These are phyloP conservation scores for Boletus reticuloceps DNA, from an alignment of 768 basidiomycete species.

Conservation along the genomic window DNA sequence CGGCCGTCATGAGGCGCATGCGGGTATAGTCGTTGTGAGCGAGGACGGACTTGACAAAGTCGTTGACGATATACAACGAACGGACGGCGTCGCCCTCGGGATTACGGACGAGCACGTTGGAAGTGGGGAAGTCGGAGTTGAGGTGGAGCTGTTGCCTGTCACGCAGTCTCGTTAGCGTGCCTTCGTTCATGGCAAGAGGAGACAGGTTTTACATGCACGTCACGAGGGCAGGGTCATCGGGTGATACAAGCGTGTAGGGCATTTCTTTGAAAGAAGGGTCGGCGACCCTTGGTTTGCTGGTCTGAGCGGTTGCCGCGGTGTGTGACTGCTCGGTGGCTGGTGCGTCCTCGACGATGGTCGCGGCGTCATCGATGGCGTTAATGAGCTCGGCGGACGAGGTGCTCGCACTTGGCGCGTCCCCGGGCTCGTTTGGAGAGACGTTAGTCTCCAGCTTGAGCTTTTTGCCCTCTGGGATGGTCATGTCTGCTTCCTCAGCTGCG, in stretches of 20 bases:
- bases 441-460: slow-evolving; percentile 43
- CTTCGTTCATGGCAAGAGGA: neutral
- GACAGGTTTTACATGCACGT: slow-evolving; percentile 63
- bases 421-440: neutral
- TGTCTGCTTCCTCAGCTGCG: slow-evolving; percentile 39
- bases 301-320: neutral
- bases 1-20: slow-evolving; percentile 86
- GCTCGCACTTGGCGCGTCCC: slow-evolving; percentile 3
- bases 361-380: slow-evolving; percentile 2
- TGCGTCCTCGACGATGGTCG: slow-evolving; percentile 1
- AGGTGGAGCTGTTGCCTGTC: slow-evolving; percentile 72
- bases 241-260: slow-evolving; percentile 80
- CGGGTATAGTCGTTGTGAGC: slow-evolving; percentile 78
- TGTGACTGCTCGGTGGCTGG: neutral
- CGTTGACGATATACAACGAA: slow-evolving; percentile 86
- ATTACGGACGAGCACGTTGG: slow-evolving; percentile 85
- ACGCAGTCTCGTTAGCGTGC: neutral
- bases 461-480: slow-evolving; percentile 45
- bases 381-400: slow-evolving; percentile 1
- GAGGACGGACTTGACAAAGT: slow-evolving; percentile 78
- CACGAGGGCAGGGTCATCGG: slow-evolving; percentile 65
- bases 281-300: slow-evolving; percentile 14
- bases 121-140: slow-evolving; percentile 63
- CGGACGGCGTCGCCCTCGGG: slow-evolving; percentile 68
- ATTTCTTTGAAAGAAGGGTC: slow-evolving; percentile 75